phyloP scores from a whole-genome alignment of 148 eudicot genomes.

The Pharnaceum exiguum region DNA sequence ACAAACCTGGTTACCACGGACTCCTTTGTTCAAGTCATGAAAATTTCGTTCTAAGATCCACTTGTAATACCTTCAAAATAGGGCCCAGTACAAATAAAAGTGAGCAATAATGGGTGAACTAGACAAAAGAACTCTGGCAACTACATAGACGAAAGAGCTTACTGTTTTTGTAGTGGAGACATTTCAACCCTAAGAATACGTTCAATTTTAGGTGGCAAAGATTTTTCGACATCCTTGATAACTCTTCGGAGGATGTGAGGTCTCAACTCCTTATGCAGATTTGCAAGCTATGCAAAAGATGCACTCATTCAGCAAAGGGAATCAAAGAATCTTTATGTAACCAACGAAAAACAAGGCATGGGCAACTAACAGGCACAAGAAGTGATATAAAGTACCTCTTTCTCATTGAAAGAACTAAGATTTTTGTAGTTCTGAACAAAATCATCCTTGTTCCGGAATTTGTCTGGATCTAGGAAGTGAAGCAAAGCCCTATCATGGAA shows the following conservation, averaged over 20 bases:
- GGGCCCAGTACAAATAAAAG: constrained; percentile 1
- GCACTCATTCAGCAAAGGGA: neutral
- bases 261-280: constrained; percentile 96
- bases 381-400: constrained; percentile 46
- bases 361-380: too few relatives aligned
- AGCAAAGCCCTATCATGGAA: constrained; percentile 76
- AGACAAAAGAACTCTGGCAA: neutral
- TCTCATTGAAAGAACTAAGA: constrained; percentile 92
- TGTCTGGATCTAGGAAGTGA: constrained; percentile 91
- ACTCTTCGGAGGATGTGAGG: constrained; percentile 98
- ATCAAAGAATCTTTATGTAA: neutral
- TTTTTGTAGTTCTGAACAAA: constrained; percentile 97
- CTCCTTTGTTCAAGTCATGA: constrained; percentile 96
- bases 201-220: constrained; percentile 97
- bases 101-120: neutral
- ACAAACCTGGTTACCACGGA: constrained; percentile 96
- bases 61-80: constrained; percentile 78
- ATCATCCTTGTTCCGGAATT: constrained; percentile 82
- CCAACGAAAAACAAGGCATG: too few relatives aligned
- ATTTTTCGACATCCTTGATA: constrained; percentile 98
- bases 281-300: constrained; percentile 57
- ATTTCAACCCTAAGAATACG: constrained; percentile 96
- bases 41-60: constrained; percentile 99
- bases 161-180: constrained; percentile 99
- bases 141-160: constrained; percentile 13